Evolutionary conservation across 2,329 filamentous ascomycete species (phyloP), one percentile per base, ranked within the genome.

Genomic region (Phoma sp.): DNA sequence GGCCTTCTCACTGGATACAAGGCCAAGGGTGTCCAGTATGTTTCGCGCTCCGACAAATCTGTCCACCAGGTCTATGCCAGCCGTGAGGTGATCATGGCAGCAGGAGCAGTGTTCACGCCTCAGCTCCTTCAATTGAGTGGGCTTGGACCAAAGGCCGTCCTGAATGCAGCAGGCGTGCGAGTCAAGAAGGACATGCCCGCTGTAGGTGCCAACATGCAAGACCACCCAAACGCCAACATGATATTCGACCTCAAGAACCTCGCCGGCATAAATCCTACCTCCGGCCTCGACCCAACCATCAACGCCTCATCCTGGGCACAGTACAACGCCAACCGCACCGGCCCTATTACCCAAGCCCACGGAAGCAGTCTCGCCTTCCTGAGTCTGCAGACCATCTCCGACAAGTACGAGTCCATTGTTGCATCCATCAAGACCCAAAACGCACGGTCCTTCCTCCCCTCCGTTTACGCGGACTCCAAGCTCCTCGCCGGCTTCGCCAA

Each of bases 81-180:
- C 11, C 58, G 53, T 13, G 86, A 89, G 58, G 79, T 88, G 7
- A 80, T 89, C 33, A 68, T 89, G 2, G 84, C 84, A 0, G 86
- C 86, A 0, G 81, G 78, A 25, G 74, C 62, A 83, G 36, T 80
- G 81, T 64, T 85, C 82, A 8, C 86, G 80, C 4, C 84, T 82
- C 69, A 74, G 85, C 13, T 78, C 83, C n/a, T 73, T 1, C 65
- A 67, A 38, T 58, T 69, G 7, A 69, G 65, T 32, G 71, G 70
- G 1, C 57, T 74, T 7, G 71, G 71, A 0, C 69, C 69, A 0
- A 61, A 58, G 30, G 14, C 47, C 4, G 59, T 69, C 0, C 58
- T 73, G 1, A 40, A 44, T 4, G 61, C 62, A 29, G 68, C 69
- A 6, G 60, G 59, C 1, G 55, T 74, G 13, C 46, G 41, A 1